Evolutionary conservation across 2,329 filamentous ascomycete genomes (phyloP).

Genomic region (Botryosphaeria dothidea): DNA sequence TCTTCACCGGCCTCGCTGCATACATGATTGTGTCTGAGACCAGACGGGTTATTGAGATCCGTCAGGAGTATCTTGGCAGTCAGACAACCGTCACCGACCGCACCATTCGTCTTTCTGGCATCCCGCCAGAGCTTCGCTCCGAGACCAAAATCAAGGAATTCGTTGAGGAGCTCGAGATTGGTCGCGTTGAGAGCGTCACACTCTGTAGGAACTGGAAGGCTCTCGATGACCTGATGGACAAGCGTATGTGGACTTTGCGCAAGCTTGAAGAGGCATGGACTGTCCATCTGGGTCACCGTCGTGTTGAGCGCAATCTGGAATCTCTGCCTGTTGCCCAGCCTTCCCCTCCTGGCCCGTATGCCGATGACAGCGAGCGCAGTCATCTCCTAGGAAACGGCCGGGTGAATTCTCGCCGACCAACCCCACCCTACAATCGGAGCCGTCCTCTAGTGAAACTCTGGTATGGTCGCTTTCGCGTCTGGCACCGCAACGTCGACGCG

Average conservation of each 20-base stretch:
- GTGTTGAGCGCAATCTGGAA: slow-evolving; percentile 49
- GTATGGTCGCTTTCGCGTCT: slow-evolving; percentile 74
- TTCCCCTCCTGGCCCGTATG: slow-evolving; percentile 38
- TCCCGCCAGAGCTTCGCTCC: slow-evolving; percentile 74
- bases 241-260: slow-evolving; percentile 65
- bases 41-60: slow-evolving; percentile 76
- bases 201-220: slow-evolving; percentile 85
- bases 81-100: slow-evolving; percentile 96
- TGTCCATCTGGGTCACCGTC: slow-evolving; percentile 65
- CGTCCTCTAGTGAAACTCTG: slow-evolving; percentile 73
- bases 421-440: slow-evolving; percentile 42
- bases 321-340: slow-evolving; percentile 54
- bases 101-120: slow-evolving; percentile 87
- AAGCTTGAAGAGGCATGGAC: slow-evolving; percentile 84
- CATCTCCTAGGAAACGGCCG: slow-evolving; percentile 54
- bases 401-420: neutral
- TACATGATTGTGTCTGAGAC: slow-evolving; percentile 85
- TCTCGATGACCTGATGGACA: slow-evolving; percentile 71
- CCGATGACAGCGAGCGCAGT: slow-evolving; percentile 55
- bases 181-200: slow-evolving; percentile 83
- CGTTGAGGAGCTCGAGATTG: slow-evolving; percentile 84
- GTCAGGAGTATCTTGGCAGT: slow-evolving; percentile 88
- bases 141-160: slow-evolving; percentile 84
- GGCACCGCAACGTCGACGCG: slow-evolving; percentile 75
- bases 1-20: slow-evolving; percentile 80